phyloP scores from a whole-genome alignment of 2,329 filamentous ascomycete species.

The Delphinella strobiligena region DNA sequence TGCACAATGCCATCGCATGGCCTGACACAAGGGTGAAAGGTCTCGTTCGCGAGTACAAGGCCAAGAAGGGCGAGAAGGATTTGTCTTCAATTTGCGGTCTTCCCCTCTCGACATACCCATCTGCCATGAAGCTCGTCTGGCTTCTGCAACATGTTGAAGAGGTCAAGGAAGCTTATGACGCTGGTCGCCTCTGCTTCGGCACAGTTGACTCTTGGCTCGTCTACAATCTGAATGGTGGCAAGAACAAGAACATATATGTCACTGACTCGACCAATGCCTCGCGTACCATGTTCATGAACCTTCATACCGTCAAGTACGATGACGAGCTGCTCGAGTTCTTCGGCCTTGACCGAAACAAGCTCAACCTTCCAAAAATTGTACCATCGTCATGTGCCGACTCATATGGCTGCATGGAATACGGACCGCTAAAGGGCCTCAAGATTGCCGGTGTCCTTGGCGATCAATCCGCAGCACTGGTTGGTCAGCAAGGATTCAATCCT shows the following conservation, averaged over 20 bases:
- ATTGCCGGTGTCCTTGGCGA: slow-evolving; percentile 71
- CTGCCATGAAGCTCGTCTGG: slow-evolving; percentile 73
- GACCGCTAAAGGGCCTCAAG: slow-evolving; percentile 51
- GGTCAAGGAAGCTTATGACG: slow-evolving; percentile 62
- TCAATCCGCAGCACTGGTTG: slow-evolving; percentile 70
- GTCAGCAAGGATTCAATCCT: slow-evolving; percentile 68
- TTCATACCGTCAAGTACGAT: slow-evolving; percentile 70
- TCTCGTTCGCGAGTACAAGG: slow-evolving; percentile 64
- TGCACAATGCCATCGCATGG: slow-evolving; percentile 79
- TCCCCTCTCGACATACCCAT: slow-evolving; percentile 76
- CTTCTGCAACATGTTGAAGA: slow-evolving; percentile 56
- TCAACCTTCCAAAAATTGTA: slow-evolving; percentile 65
- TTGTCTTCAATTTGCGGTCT: slow-evolving; percentile 61
- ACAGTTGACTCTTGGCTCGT: slow-evolving; percentile 81
- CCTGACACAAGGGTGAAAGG: slow-evolving; percentile 68
- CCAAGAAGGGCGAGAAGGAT: slow-evolving; percentile 51
- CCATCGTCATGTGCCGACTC: slow-evolving; percentile 61
- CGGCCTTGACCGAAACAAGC: slow-evolving; percentile 54
- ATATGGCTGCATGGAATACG: slow-evolving; percentile 54
- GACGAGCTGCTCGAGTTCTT: slow-evolving; percentile 68
- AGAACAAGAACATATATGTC: slow-evolving; percentile 55
- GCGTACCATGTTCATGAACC: slow-evolving; percentile 85
- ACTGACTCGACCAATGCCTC: slow-evolving; percentile 84
- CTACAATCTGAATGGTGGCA: slow-evolving; percentile 65
- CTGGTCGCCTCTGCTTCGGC: slow-evolving; percentile 65